Percentiles rank a stretch among this genome's conserved stretches.
Evolutionary conservation across 805 yeast species (phyloP).

Genomic region (Pichia paraexigua): DNA sequence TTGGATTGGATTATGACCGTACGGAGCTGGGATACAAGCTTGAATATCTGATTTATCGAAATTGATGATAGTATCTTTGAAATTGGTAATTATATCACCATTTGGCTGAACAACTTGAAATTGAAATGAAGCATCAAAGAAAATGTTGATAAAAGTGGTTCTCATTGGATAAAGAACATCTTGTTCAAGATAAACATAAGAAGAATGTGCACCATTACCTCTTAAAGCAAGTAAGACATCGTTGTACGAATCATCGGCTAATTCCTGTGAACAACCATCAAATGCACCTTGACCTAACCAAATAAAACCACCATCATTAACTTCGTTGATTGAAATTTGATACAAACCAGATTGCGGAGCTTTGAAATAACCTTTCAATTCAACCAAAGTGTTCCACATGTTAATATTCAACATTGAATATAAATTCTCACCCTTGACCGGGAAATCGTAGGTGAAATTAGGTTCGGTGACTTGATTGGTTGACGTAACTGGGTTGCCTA

Average conservation of each 20-base stretch:
- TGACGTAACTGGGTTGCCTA: not conserved
- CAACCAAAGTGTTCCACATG: conserved; percentile 9
- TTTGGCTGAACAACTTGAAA: conserved; percentile 11
- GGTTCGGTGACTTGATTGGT: conserved; percentile 5
- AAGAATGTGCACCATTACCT: not conserved
- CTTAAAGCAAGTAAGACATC: conserved; percentile 2
- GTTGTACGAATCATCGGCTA: not conserved
- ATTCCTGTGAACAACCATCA: conserved; percentile 25
- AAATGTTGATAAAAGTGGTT: conserved; percentile 9
- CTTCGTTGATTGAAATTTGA: conserved; percentile 13
- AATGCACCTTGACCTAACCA: conserved; percentile 26
- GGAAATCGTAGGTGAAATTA: not conserved
- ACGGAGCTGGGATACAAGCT: not conserved
- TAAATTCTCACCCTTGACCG: not conserved
- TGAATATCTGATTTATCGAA: conserved; percentile 4
- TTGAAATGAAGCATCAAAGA: conserved; percentile 5
- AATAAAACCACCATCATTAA: conserved; percentile 27
- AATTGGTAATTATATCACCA: conserved; percentile 6
- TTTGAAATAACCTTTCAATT: conserved; percentile 9
- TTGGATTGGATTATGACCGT: not conserved
- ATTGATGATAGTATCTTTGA: conserved; percentile 2
- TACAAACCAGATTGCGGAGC: conserved; percentile 26
- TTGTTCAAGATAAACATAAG: conserved; percentile 5
- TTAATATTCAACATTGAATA: conserved; percentile 5
- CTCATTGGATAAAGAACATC: conserved; percentile 12